Evolutionary conservation across 164 flowering plant genomes (phyloP), one percentile per base, ranked within the genome.

Genomic region (Tetrastigma voinierianum): DNA sequence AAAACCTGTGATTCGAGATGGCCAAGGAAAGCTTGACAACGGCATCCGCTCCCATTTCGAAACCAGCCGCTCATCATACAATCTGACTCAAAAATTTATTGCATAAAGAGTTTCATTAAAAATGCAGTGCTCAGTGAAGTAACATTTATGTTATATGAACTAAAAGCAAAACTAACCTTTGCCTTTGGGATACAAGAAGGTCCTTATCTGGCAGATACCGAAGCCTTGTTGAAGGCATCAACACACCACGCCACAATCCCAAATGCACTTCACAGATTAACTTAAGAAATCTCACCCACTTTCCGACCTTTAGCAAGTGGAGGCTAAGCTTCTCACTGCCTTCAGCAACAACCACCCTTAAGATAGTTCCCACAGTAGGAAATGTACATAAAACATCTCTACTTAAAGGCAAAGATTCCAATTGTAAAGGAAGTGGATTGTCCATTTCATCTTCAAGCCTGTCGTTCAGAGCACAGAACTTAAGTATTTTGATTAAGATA

Each of bases 331-430:
- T 79, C 62, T 70, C 71, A 53, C 64, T 73, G 47, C 77, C 67
- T 67, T 73, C 67, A 49, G 76, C 80, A 72, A 76, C 64, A 10
- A 61, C 23, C 52, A 94, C 77, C 74, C 91, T 83, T 67, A 94
- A 75, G 51, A 88, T 75, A 64, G 89, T 87, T 69, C 97, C 98
- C 76, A 85, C 82, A 51, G 74, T 20, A 54, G 95, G 98, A 71
- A 94, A 85, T 4, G 67, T 76, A 64, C 88, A 68, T 49, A 88
- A 67, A 46, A 80, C 32, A 64, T 87, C 88, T 74, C 88, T 85
- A 53, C 84, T 53, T 69, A 91, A 71, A 57, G 80, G 74, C 60
- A 72, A n/a, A 13, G 74, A 65, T 70, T 84, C 94, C 74, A 84
- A 61, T 1, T 82, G 81, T 54, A 89, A 72, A 54, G 88, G 91